Conservation (phyloP, 2,329 filamentous ascomycete species). For the Tolypocladium guangdongense region DNA sequence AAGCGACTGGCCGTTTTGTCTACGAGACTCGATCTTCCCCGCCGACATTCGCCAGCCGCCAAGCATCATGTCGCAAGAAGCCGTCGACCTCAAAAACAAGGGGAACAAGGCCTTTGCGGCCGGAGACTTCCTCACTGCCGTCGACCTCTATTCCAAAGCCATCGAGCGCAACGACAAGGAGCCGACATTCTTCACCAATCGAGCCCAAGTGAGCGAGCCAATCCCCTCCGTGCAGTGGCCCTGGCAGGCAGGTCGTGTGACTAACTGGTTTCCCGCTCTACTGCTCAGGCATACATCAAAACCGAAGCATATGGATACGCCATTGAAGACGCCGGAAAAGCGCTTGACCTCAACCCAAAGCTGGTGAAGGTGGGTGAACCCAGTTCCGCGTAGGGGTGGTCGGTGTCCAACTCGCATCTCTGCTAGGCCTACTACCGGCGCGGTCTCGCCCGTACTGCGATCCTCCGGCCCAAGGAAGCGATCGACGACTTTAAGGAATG, state of each 20-base stretch:
- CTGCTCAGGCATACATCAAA: slow-evolving; percentile 77
- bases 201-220: slow-evolving; percentile 64
- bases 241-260: slow-evolving; percentile 29
- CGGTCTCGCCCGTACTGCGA: slow-evolving; percentile 84
- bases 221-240: background rate
- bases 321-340: slow-evolving; percentile 80
- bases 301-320: slow-evolving; percentile 91
- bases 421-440: slow-evolving; percentile 82
- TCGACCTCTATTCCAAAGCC: slow-evolving; percentile 77
- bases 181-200: slow-evolving; percentile 85
- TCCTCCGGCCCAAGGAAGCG: slow-evolving; percentile 78
- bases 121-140: slow-evolving; percentile 75
- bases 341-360: slow-evolving; percentile 76
- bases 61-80: slow-evolving; percentile 45
- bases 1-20: background rate
- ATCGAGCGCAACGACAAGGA: slow-evolving; percentile 77
- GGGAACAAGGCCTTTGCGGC: slow-evolving; percentile 87
- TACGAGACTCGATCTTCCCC: background rate
- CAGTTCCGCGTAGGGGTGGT: background rate
- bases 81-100: slow-evolving; percentile 77
- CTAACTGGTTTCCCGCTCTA: slow-evolving; percentile 22
- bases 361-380: slow-evolving; percentile 65
- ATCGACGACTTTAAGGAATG: slow-evolving; percentile 88
- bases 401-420: background rate
- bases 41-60: slow-evolving; percentile 2